Percentiles rank a stretch among this genome's conserved stretches.
Evolutionary conservation across 306 rosid genomes (phyloP).

Genomic region (Prunus dulcis): DNA sequence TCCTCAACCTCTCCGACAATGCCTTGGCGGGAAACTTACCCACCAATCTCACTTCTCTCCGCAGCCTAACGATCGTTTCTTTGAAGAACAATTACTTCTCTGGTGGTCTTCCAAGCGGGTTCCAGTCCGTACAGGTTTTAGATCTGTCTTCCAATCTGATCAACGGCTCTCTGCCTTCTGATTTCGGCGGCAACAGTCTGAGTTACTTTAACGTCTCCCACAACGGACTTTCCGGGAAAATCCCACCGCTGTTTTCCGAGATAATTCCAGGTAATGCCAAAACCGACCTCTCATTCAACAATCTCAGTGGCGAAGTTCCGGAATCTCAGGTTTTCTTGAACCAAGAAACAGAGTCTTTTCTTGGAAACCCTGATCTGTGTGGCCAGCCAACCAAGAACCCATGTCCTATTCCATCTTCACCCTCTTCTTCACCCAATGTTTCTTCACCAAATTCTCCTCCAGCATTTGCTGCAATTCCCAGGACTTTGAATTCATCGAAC

Average conservation of each 20-base stretch:
- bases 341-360: slow-evolving; percentile 37
- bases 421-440: slow-evolving; percentile 37
- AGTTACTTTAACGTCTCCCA: slow-evolving; percentile 59
- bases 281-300: slow-evolving; percentile 76
- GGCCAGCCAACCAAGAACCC: slow-evolving; percentile 45
- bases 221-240: slow-evolving; percentile 66
- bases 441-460: slow-evolving; percentile 64
- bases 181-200: slow-evolving; percentile 51
- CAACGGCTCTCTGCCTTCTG: slow-evolving; percentile 63
- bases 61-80: slow-evolving; percentile 38
- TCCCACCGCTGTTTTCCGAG: slow-evolving; percentile 44
- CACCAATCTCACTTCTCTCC: slow-evolving; percentile 35
- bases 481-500: slow-evolving; percentile 34
- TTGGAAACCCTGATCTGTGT: slow-evolving; percentile 63
- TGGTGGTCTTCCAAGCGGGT: slow-evolving; percentile 48
- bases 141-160: slow-evolving; percentile 83
- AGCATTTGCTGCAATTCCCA: slow-evolving; percentile 85
- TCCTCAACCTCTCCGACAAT: slow-evolving; percentile 80
- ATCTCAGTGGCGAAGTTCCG: slow-evolving; percentile 64
- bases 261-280: slow-evolving; percentile 52
- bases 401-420: slow-evolving; percentile 63
- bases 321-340: slow-evolving; percentile 34
- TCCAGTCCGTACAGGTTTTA: slow-evolving; percentile 37
- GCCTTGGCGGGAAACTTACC: slow-evolving; percentile 72
- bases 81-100: slow-evolving; percentile 65